Conservation (phyloP, 257 asterid species). For the Solanum chiquidenum region DNA sequence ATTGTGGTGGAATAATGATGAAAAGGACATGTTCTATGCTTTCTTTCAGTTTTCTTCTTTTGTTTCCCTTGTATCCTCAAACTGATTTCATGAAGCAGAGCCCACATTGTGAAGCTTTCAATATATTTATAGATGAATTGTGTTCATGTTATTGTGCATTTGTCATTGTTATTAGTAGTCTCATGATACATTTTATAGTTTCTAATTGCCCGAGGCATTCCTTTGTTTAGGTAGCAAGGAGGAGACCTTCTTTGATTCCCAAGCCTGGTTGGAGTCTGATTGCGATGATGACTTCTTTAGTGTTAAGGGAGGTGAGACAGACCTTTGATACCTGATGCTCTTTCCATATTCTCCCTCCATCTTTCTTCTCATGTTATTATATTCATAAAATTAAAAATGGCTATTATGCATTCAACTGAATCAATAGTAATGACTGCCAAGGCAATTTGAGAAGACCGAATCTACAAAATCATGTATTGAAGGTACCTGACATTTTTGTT, state of each 20-base stretch:
- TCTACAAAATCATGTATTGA: neutral
- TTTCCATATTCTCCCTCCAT: neutral
- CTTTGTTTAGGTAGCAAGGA: constrained; percentile 57
- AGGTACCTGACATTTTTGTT: neutral
- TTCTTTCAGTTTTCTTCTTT: neutral
- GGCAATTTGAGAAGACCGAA: neutral
- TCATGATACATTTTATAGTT: neutral
- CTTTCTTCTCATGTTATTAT: neutral
- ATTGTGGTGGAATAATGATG: neutral
- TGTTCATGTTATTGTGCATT: neutral
- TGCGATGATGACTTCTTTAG: constrained; percentile 72
- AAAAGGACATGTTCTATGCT: neutral
- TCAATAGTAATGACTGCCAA: neutral
- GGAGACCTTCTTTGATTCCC: constrained; percentile 64
- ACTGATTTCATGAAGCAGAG: neutral
- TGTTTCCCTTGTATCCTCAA: neutral
- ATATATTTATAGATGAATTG: neutral
- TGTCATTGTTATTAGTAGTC: neutral
- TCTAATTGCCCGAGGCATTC: constrained; percentile 1
- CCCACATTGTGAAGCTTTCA: neutral
- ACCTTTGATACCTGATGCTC: neutral
- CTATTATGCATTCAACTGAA: neutral
- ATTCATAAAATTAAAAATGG: neutral
- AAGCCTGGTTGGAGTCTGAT: constrained; percentile 72
- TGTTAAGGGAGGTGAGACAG: constrained; percentile 68